Evolutionary conservation across 1,284 basidiomycete genomes (phyloP).

Genomic region (Psilocybe mexicana): DNA sequence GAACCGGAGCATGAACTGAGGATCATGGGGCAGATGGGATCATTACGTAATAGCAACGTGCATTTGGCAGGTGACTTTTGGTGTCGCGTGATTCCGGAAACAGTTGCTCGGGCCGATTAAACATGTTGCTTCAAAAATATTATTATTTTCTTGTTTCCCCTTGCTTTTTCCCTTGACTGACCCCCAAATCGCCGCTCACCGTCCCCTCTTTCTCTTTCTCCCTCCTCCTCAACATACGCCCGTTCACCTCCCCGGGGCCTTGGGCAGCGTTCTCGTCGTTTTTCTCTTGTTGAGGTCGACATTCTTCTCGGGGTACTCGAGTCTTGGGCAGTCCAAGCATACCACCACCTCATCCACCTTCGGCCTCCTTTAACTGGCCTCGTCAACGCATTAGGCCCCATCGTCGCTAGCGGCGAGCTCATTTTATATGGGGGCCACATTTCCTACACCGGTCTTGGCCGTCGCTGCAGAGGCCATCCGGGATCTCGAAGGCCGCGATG

Average conservation of each 20-base stretch:
- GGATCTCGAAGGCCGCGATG: constrained; percentile 66
- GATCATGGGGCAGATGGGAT: neutral
- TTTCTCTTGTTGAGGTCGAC: neutral
- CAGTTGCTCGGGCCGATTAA: constrained; percentile 7
- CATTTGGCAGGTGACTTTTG: constrained; percentile 4
- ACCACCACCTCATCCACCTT: neutral
- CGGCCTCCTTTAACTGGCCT: neutral
- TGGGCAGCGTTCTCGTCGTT: neutral
- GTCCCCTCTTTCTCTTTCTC: constrained; percentile 4
- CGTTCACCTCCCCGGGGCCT: neutral
- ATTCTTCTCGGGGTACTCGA: neutral
- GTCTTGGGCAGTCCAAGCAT: neutral
- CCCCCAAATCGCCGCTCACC: constrained; percentile 14
- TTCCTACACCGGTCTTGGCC: constrained; percentile 63
- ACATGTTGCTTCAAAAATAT: constrained; percentile 4
- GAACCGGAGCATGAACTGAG: neutral
- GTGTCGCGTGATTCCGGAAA: constrained; percentile 10
- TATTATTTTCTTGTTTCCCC: constrained; percentile 8
- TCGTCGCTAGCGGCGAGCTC: neutral
- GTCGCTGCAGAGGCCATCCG: constrained; percentile 63
- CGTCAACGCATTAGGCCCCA: neutral
- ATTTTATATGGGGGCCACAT: constrained; percentile 45
- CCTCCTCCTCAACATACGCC: neutral
- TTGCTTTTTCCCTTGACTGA: constrained; percentile 7
- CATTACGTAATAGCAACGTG: constrained; percentile 14